Base-by-base conservation (phyloP, 768 basidiomycete genomes). In the Mycena chlorophos region DNA sequence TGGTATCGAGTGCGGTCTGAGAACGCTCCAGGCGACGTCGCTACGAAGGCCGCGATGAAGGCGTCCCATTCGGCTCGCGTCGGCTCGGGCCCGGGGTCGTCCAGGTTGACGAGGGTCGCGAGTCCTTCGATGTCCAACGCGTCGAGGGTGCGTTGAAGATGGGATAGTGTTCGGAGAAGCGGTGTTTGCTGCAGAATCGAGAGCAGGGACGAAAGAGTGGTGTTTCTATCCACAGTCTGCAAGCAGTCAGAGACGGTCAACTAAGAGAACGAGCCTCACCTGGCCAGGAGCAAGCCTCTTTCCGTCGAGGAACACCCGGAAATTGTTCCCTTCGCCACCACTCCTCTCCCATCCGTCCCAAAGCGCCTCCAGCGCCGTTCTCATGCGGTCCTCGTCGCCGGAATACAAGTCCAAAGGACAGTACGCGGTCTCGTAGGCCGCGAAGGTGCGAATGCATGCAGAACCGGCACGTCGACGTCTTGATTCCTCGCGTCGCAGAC, bases 371-470 rank as follows among this genome's bases (percentile, higher is more conserved):
- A 98, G 66, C 2, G 93, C 94, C 13, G 72, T 75, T n/a, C 58
- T 66, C 27, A 91, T 68, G 8, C 94, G 83, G n/a, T 30, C 50
- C 47, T 78, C 70, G 23, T 91, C 80, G 2, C 77, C 75, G 16
- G 95, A 95, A 69, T 85, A 98, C 22, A 99, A 75, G 71, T 99
- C 96, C 53, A 99, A 74, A 3, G 96, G 76, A 66, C 22, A 74
- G 67, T 48, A 64, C 61, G 22, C 75, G 68, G 5, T 75, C 80
- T 28, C 73, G 65, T 29, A 68, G 63, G 22, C 68, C 64, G 66
- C 76, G 84, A 65, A 85, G 66, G 56, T 82, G 76, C 2, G 84
- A 76, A 69, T 98, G 93, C 88, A 98, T 90, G 68, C 93, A 94
- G 69, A 92, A 95, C 60, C 96, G 82, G 74, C 94, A 96, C 16